Conservation (phyloP, 2,329 filamentous ascomycete genomes). For the Colletotrichum lini region DNA sequence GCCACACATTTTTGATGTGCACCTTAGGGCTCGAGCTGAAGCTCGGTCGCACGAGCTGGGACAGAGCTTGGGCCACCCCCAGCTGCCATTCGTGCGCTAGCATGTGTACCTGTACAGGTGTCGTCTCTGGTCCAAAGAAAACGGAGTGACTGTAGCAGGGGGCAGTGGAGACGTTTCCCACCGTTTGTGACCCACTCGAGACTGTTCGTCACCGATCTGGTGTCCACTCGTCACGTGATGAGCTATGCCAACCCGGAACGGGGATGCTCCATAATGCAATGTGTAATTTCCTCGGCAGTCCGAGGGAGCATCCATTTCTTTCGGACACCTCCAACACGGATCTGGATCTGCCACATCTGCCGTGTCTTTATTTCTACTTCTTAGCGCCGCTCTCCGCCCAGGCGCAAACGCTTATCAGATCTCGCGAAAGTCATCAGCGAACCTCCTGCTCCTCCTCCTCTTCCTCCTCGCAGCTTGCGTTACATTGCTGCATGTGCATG, state of each 20-base stretch:
- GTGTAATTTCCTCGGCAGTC: neutral
- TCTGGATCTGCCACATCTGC: neutral
- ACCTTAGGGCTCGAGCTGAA: neutral
- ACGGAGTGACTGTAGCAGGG: neutral
- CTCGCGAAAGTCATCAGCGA: neutral
- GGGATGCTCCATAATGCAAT: neutral
- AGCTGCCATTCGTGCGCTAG: neutral
- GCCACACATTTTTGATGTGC: neutral
- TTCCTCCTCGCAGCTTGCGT: neutral
- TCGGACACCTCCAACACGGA: neutral
- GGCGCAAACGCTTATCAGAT: too few relatives aligned
- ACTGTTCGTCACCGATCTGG: neutral
- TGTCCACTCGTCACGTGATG: neutral
- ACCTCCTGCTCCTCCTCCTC: neutral
- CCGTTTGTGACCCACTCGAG: too few relatives aligned
- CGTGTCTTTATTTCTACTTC: neutral
- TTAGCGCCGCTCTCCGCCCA: neutral
- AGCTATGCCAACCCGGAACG: neutral
- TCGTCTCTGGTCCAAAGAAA: neutral
- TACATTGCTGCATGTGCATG: conserved; percentile 3
- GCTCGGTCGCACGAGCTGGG: neutral
- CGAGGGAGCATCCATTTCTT: neutral
- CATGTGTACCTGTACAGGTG: too few relatives aligned
- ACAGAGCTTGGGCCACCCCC: conserved; percentile 4
- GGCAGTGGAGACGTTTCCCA: too few relatives aligned